Base-by-base conservation (phyloP, 2,329 filamentous ascomycete species). In the Fusarium poae region DNA sequence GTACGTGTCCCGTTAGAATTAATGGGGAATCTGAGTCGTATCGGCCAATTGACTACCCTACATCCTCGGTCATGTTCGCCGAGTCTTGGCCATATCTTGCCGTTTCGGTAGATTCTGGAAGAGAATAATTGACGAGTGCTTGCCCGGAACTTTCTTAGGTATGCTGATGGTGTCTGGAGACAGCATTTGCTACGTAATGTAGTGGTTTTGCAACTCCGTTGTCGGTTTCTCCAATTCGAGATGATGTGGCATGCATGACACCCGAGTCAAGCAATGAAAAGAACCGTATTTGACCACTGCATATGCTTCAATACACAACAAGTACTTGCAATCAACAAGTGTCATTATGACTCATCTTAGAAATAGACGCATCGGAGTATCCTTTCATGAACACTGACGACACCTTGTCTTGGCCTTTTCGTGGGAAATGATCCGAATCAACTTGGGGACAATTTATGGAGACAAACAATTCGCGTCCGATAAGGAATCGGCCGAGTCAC, bases 51-150 rank as follows among this genome's bases (percentile, higher is more conserved):
- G 13, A 6, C 3, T 20, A 16, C 13, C 27, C 3, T 6, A 1
- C 23, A 54, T 12, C 13, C 5, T 65, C 60, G 62, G 62, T 4
- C 21, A 1, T 12, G 20, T 44, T 39, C 8, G 25, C 62, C 62
- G 62, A 63, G 21, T 25, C 10, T 8, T 21, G 5, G 3, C 3
- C 29, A 23, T 37, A 23, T 37, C 30, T 12, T 18, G 6, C 6
- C 37, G 15, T 21, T 12, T 60, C 11, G 2, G 12, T 1, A 2
- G 0, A n/a, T n/a, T 11, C 10, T 15, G 21, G 13, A n/a, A 29
- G n/a, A 7, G 1, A 10, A 2, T 3, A 21, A 7, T 9, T 6
- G 2, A 39, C 34, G 23, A 51, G 6, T 6, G 5, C 20, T 21
- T 20, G 10, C 2, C n/a, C 32, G 32, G 27, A 27, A 13, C 6